Base-by-base conservation (phyloP, 805 yeast genomes). In the Priceomyces melissophilus region DNA sequence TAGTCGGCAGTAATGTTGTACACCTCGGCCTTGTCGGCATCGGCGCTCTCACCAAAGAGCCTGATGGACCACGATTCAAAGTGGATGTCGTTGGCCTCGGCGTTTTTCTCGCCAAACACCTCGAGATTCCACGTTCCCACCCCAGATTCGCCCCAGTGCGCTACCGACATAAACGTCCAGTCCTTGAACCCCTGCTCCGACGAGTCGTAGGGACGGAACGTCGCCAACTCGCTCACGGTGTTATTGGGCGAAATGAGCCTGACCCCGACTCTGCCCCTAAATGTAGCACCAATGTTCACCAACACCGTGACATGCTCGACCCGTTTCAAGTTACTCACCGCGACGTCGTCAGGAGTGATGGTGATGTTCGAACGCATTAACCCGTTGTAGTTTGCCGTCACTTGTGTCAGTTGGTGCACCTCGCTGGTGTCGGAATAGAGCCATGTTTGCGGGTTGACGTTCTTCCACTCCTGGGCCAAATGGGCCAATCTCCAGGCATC, bases 81-180 rank as follows among this genome's bases (percentile, higher is more conserved):
- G 1, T 45, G 41, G 31, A 70, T 56, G 11, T 45, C 45, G 44
- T 54, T 63, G 2, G 73, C 60, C 2, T 57, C 55, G 41, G 68
- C 65, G 1, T 54, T 61, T 37, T 76, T 74, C 27, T 49, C 50
- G 5, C 57, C 57, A 41, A 56, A 61, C 2, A 90, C 90, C 48
- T 73, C 78, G 13, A 93, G 52, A 29, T 63, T 79, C 99, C 99
- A 93, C 4, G 75, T 79, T 9, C 99, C 99, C 17, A 63, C 62
- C 2, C 90, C 91, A 2, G 57, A 37, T 51, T 84, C 90, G 30
- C 96, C 96, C 97, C 98, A 93, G 60, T 93, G 98, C 1, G 96
- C 97, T n/a, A 93, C 98, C 9, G 91, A 78, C 87, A 90, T 87
- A 57, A 93, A 93, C 1, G 87, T 85, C 99, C 99, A 93, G 50